Conservation (phyloP, 2,329 filamentous ascomycete species). For the Talaromyces sp. region DNA sequence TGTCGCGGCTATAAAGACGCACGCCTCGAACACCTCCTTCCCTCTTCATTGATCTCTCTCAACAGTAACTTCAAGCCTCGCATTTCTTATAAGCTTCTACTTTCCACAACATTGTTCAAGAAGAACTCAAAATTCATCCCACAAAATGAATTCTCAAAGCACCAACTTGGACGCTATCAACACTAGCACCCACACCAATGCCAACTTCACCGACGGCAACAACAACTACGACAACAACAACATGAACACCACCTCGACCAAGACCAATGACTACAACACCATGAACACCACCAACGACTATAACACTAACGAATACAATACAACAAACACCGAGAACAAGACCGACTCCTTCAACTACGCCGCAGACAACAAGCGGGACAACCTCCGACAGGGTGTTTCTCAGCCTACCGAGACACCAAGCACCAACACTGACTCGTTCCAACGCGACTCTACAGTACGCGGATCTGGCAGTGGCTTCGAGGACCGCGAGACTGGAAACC, state of each 20-base stretch:
- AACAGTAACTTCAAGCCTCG: background rate
- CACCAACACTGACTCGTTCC: background rate
- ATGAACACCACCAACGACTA: background rate
- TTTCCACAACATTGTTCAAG: background rate
- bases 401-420: background rate
- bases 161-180: background rate
- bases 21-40: no score
- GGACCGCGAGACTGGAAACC: background rate
- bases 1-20: background rate
- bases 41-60: background rate
- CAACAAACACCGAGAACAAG: background rate
- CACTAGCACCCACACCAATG: background rate
- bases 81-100: background rate
- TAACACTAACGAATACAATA: background rate
- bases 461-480: background rate
- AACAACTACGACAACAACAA: background rate
- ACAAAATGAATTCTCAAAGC: background rate
- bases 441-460: background rate
- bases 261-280: background rate
- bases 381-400: background rate
- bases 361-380: background rate
- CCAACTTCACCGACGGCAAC: background rate
- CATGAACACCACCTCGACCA: background rate
- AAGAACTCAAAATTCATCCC: background rate
- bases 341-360: background rate